Percentiles rank a stretch among this genome's conserved stretches.
Evolutionary conservation across 306 rosid genomes (phyloP).

Genomic region (Glycyrrhiza uralensis): DNA sequence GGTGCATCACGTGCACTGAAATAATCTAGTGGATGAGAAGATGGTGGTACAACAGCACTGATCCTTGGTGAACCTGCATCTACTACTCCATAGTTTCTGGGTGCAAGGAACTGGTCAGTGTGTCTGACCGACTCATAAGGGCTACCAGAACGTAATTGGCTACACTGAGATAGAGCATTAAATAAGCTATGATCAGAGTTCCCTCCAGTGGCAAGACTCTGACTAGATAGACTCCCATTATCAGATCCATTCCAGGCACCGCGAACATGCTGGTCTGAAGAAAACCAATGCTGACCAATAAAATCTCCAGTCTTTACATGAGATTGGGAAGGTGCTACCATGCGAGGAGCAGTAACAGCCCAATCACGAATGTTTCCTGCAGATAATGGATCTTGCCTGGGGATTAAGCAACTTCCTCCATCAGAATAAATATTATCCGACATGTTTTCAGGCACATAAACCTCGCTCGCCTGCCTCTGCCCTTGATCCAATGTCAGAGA

Average conservation of each 20-base stretch:
- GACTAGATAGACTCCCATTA: constrained; percentile 44
- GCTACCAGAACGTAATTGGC: constrained; percentile 54
- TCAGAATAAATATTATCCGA: constrained; percentile 58
- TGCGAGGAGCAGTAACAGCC: constrained; percentile 45
- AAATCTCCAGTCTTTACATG: constrained; percentile 50
- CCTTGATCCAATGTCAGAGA: constrained; percentile 60
- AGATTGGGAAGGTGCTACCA: constrained; percentile 59
- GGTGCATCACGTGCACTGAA: constrained; percentile 71
- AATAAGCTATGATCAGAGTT: constrained; percentile 72
- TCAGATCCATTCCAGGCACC: constrained; percentile 69
- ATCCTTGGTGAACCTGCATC: constrained; percentile 55
- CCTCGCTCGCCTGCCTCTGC: constrained; percentile 51
- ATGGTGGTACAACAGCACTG: constrained; percentile 48
- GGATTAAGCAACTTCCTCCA: constrained; percentile 54
- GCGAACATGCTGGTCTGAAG: constrained; percentile 65
- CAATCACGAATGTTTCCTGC: constrained; percentile 58
- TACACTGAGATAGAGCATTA: constrained; percentile 71
- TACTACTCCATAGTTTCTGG: constrained; percentile 60
- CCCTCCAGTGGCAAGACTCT: constrained; percentile 53
- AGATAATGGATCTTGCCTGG: constrained; percentile 53
- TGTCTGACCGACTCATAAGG: constrained; percentile 53
- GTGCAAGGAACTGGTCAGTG: constrained; percentile 50
- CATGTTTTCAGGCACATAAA: constrained; percentile 47
- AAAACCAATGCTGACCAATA: constrained; percentile 65
- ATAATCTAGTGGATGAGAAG: constrained; percentile 67